phyloP scores from a whole-genome alignment of 208 protist genomes.

The Leishmania turanica region DNA sequence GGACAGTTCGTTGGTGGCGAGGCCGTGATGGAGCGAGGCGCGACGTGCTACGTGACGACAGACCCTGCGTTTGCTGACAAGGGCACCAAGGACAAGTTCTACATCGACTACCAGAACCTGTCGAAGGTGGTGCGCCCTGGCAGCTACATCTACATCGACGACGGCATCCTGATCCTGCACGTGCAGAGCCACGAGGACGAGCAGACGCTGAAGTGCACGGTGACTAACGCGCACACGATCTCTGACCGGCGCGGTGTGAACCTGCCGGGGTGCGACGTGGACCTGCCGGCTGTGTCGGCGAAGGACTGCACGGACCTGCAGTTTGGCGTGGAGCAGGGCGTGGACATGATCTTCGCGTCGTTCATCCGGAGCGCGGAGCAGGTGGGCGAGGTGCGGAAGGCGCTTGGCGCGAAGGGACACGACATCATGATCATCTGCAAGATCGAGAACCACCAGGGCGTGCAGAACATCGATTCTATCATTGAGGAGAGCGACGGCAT shows the following conservation, averaged over 20 bases:
- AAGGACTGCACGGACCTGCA: slow-evolving; percentile 94
- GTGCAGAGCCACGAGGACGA: slow-evolving; percentile 80
- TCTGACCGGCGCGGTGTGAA: slow-evolving; percentile 90
- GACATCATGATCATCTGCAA: slow-evolving; percentile 98
- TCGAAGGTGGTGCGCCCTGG: slow-evolving; percentile 79
- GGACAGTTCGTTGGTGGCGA: slow-evolving; percentile 85
- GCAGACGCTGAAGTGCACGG: slow-evolving; percentile 76
- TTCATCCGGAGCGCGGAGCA: slow-evolving; percentile 97
- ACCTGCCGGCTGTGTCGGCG: slow-evolving; percentile 89
- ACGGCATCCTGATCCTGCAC: slow-evolving; percentile 95
- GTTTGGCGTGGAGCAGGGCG: slow-evolving; percentile 96
- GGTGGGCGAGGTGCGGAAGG: slow-evolving; percentile 92
- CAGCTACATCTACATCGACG: slow-evolving; percentile 95
- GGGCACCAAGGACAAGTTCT: slow-evolving; percentile 84
- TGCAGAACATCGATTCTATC: slow-evolving; percentile 98
- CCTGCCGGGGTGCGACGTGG: slow-evolving; percentile 86
- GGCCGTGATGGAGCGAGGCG: slow-evolving; percentile 66
- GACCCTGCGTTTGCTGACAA: slow-evolving; percentile 85
- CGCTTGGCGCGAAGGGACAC: slow-evolving; percentile 91
- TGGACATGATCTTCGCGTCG: slow-evolving; percentile 99
- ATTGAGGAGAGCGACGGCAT: slow-evolving; percentile 96
- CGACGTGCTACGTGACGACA: slow-evolving; percentile 89
- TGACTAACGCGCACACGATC: slow-evolving; percentile 81
- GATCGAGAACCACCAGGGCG: slow-evolving; percentile 99
- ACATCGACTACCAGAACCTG: slow-evolving; percentile 93